Base-by-base conservation (phyloP, 2,329 filamentous ascomycete species). In the Hymenotorrendiella dingleyae region DNA sequence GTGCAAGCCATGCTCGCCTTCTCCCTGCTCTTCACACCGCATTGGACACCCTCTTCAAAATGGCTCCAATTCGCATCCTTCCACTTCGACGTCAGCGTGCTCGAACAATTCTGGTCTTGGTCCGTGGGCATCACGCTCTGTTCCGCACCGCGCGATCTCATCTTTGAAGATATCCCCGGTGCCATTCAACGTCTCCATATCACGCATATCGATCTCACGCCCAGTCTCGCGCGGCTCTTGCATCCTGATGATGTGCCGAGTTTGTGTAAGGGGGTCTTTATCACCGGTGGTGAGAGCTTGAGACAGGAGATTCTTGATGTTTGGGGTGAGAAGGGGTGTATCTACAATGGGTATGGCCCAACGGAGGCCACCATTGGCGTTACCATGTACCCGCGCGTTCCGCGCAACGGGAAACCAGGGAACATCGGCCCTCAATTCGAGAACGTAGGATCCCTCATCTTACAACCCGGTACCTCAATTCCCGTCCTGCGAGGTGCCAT, bases 71-170 rank as follows among this genome's bases (percentile, higher is more conserved):
- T 96, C 58, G 91, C 91, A 1, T 90, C 88, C 0, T 87, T 95
- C 43, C 91, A 95, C 62, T 96, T 96, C 48, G 91, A 96, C 55
- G 90, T 96, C 4, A 93, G 86, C 1, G 85, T 96, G 0, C 72
- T 96, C 0, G 90, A 96, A 59, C 90, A 95, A 57, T 96, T 91
- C 61, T 96, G 88, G 88, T 93, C 83, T 45, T 96, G 90, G 90
- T 88, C 84, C 21, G 85, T 93, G 1, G 89, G 89, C 1, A 89
- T 96, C 20, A 82, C 84, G 4, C 75, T 96, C 1, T 84, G 91
- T 2, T 82, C 86, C 2, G 89, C 86, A 6, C 85, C 87, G 1
- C 77, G 86, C 51, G 89, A 96, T 59, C 60, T 95, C 1, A 82
- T 96, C 1, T 81, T 96, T 24, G 86, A 93, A 54, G 87, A 96